A percentile compares a stretch with the other conserved stretches of the same genome.
These are phyloP conservation scores for Sporothrix brasiliensis DNA, from an alignment of 2,329 filamentous ascomycete genomes.

Conservation along the genomic window DNA sequence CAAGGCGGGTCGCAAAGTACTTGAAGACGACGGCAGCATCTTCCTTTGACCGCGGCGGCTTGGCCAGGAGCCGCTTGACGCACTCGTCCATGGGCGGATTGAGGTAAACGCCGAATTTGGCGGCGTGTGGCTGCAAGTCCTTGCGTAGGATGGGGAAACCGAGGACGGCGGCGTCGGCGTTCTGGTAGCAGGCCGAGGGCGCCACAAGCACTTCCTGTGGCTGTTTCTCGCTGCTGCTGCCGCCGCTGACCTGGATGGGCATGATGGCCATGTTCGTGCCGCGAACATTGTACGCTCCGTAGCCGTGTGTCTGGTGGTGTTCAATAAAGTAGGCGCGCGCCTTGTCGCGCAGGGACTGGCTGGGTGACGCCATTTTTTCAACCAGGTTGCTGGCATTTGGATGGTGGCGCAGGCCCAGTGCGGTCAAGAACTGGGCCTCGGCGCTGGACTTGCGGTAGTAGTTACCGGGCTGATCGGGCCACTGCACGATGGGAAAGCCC, in stretches of 20 bases:
- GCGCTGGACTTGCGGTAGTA: constrained; percentile 66
- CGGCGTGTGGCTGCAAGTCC: constrained; percentile 78
- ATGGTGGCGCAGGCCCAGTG: constrained; percentile 71
- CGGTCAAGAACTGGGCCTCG: constrained; percentile 74
- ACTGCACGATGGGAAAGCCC: constrained; percentile 75
- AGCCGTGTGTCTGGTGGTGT: constrained; percentile 77
- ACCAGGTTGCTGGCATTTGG: constrained; percentile 76
- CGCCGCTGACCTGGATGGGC: constrained; percentile 65
- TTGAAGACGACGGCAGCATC: constrained; percentile 74
- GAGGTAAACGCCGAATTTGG: constrained; percentile 80
- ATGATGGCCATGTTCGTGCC: constrained; percentile 63
- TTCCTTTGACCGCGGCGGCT: constrained; percentile 67
- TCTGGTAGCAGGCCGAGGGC: constrained; percentile 80
- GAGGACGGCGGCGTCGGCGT: constrained; percentile 73
- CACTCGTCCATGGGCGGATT: constrained; percentile 81
- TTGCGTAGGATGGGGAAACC: constrained; percentile 76
- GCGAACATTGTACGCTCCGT: constrained; percentile 65
- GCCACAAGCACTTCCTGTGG: constrained; percentile 65
- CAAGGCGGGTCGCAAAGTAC: constrained; percentile 78
- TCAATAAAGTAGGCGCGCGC: constrained; percentile 81
- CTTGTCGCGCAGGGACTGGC: constrained; percentile 62
- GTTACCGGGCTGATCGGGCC: constrained; percentile 68
- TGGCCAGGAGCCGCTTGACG: constrained; percentile 69
- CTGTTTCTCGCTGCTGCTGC: not conserved
- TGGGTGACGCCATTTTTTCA: constrained; percentile 70